These are phyloP conservation scores for Maudiozyma serrabonitensis DNA, from an alignment of 805 yeast genomes.

Conservation along the genomic window DNA sequence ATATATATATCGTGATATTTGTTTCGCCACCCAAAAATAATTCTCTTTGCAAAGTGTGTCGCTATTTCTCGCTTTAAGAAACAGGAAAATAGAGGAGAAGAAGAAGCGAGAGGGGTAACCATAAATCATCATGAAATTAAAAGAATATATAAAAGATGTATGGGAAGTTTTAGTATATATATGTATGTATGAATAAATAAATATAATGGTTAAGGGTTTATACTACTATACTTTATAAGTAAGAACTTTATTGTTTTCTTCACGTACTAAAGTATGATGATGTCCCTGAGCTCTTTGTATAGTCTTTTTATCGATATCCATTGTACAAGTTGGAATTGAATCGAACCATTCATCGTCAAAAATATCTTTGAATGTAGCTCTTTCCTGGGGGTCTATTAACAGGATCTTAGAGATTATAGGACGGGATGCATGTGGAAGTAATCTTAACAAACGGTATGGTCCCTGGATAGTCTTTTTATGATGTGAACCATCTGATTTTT, in stretches of 20 bases:
- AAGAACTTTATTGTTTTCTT: slow-evolving; percentile 29
- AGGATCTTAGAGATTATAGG: slow-evolving; percentile 63
- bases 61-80: not conserved
- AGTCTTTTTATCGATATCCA: slow-evolving; percentile 29
- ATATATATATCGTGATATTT: not conserved
- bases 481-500: slow-evolving; percentile 9
- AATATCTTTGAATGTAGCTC: slow-evolving; percentile 62
- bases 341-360: slow-evolving; percentile 61
- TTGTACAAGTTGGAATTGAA: slow-evolving; percentile 53
- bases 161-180: not conserved
- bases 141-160: not conserved
- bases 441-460: slow-evolving; percentile 70
- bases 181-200: not conserved
- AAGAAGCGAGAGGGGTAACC: too few relatives aligned
- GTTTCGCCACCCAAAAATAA: not conserved
- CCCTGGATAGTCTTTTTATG: slow-evolving; percentile 58
- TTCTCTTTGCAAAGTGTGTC: too few relatives aligned
- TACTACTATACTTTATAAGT: slow-evolving; percentile 3
- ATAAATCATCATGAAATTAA: too few relatives aligned
- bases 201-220: too few relatives aligned
- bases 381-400: slow-evolving; percentile 43
- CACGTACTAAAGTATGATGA: slow-evolving; percentile 39
- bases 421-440: slow-evolving; percentile 73
- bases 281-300: slow-evolving; percentile 39
- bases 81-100: not conserved